A percentile compares a stretch with the other conserved stretches of the same genome.
These are phyloP conservation scores for Elaeagnus macrophylla DNA, from an alignment of 306 rosid species.

Conservation along the genomic window DNA sequence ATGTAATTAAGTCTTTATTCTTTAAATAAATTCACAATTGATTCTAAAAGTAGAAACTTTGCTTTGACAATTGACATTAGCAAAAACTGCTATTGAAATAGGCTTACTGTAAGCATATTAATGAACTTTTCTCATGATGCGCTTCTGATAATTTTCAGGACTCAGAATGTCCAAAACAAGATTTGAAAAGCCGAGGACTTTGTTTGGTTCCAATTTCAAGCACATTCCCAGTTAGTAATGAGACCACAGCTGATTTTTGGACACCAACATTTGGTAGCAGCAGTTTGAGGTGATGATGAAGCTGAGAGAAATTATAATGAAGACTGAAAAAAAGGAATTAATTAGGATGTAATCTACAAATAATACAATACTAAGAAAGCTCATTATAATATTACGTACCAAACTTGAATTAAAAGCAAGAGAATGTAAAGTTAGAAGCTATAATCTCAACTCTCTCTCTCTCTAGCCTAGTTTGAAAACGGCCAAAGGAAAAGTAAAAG, in stretches of 20 bases:
- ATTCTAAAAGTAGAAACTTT: too few relatives aligned
- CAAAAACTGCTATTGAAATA: too few relatives aligned
- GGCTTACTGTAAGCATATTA: too few relatives aligned
- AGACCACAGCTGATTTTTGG: slow-evolving; percentile 71
- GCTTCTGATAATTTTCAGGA: slow-evolving; percentile 34
- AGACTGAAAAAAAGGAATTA: too few relatives aligned
- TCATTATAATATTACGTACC: too few relatives aligned
- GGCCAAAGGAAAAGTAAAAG: slow-evolving; percentile 12
- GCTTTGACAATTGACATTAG: too few relatives aligned
- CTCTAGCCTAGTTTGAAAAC: slow-evolving; percentile 25
- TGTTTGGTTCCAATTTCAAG: slow-evolving; percentile 91
- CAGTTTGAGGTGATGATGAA: slow-evolving; percentile 30
- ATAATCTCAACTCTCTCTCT: slow-evolving; percentile 7
- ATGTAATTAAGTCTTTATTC: too few relatives aligned
- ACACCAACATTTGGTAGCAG: slow-evolving; percentile 72
- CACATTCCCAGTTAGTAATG: slow-evolving; percentile 69
- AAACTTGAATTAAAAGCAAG: background rate
- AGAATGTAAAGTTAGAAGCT: slow-evolving; percentile 1
- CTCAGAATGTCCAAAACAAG: slow-evolving; percentile 38
- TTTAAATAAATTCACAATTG: too few relatives aligned
- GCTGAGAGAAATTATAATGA: too few relatives aligned
- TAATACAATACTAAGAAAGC: background rate
- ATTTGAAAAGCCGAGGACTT: slow-evolving; percentile 73
- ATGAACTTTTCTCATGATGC: slow-evolving; percentile 1
- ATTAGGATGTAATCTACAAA: background rate